phyloP scores from a whole-genome alignment of 257 asterid genomes.

The Solanum boliviense region DNA sequence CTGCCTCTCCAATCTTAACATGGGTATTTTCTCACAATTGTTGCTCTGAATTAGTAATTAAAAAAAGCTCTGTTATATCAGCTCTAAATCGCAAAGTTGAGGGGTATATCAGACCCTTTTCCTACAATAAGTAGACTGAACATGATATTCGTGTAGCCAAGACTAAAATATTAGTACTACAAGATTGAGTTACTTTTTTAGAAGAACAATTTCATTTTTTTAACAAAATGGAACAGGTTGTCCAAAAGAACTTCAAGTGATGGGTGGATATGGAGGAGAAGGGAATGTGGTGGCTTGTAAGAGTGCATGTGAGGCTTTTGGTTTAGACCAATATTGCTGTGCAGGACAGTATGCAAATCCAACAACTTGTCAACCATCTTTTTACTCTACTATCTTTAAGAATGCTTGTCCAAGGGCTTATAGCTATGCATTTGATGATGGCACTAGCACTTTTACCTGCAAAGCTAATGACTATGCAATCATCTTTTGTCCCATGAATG shows the following conservation, averaged over 20 bases:
- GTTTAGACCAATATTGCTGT: slow-evolving; percentile 68
- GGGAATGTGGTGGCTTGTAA: slow-evolving; percentile 67
- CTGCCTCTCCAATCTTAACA: slow-evolving; percentile 54
- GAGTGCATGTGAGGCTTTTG: slow-evolving; percentile 79
- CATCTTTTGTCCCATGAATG: slow-evolving; percentile 36
- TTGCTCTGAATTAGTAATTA: background rate
- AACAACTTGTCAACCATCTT: slow-evolving; percentile 57
- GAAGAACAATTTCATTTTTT: background rate
- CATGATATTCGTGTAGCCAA: too few relatives aligned
- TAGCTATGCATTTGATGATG: slow-evolving; percentile 68
- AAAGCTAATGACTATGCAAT: slow-evolving; percentile 47
- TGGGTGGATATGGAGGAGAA: slow-evolving; percentile 25
- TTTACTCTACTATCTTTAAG: slow-evolving; percentile 58
- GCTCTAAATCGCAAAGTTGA: too few relatives aligned
- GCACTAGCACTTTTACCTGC: slow-evolving; percentile 88
- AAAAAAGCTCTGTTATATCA: background rate
- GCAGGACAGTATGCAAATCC: slow-evolving; percentile 83
- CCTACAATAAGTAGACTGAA: too few relatives aligned
- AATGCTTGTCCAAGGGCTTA: slow-evolving; percentile 71
- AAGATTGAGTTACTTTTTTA: background rate
- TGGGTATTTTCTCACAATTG: slow-evolving; percentile 27
- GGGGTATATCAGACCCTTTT: rapidly evolving
- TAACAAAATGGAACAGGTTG: slow-evolving; percentile 45
- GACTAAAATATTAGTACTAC: background rate
- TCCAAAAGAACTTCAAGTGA: slow-evolving; percentile 76